These are phyloP conservation scores for Fonsecaea pugnacius DNA, from an alignment of 2,329 filamentous ascomycete genomes.

Conservation along the genomic window DNA sequence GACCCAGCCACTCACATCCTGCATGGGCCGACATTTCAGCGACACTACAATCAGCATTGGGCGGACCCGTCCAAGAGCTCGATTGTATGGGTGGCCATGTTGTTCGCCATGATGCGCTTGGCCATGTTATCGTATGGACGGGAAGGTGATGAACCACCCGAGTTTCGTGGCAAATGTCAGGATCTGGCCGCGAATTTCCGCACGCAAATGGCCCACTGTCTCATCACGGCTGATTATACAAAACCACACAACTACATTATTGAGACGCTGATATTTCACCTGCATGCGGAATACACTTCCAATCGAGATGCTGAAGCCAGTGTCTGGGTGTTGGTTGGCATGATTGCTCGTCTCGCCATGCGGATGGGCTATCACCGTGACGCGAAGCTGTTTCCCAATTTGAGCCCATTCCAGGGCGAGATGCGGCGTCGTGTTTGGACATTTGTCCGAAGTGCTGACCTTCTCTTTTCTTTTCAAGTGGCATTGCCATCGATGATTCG, in stretches of 20 bases:
- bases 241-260: conserved; percentile 64
- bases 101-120: conserved; percentile 68
- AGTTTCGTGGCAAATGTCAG: conserved; percentile 62
- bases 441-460: conserved; percentile 62
- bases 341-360: conserved; percentile 67
- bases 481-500: conserved; percentile 70
- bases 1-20: conserved; percentile 72
- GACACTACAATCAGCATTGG: conserved; percentile 69
- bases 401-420: conserved; percentile 65
- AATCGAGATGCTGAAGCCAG: conserved; percentile 64
- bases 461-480: conserved; percentile 69
- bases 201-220: conserved; percentile 64
- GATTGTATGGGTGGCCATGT: conserved; percentile 65
- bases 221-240: conserved; percentile 67
- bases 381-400: conserved; percentile 62
- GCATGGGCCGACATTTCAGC: conserved; percentile 82
- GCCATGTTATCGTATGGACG: conserved; percentile 66
- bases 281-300: conserved; percentile 65
- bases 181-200: conserved; percentile 53
- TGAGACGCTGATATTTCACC: conserved; percentile 65
- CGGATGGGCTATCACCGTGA: conserved; percentile 69
- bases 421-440: conserved; percentile 58
- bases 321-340: conserved; percentile 63
- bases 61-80: conserved; percentile 60
- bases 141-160: conserved; percentile 66